Percentiles rank a stretch among this genome's conserved stretches.
Conservation (phyloP, 2,329 filamentous ascomycete genomes). For the Talaromyces sp. region DNA sequence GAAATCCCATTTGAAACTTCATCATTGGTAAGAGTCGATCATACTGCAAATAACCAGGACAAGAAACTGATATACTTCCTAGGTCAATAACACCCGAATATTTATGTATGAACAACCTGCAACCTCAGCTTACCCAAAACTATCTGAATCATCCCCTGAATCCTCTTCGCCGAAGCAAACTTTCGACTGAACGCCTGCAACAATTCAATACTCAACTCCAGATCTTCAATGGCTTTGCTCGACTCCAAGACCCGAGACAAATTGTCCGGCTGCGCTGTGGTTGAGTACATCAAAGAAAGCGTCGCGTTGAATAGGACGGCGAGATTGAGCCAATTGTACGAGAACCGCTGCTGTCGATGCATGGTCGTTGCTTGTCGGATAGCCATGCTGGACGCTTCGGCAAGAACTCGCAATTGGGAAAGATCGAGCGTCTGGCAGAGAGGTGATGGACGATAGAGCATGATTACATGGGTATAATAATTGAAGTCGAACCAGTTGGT, state of each 20-base stretch:
- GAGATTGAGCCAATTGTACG: conserved; percentile 45
- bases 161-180: conserved; percentile 25
- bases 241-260: conserved; percentile 20
- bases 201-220: conserved; percentile 24
- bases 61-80: too few relatives aligned
- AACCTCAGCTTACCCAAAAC: conserved; percentile 10
- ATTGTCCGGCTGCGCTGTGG: conserved; percentile 38
- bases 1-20: not conserved
- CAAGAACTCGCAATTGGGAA: conserved; percentile 36
- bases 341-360: conserved; percentile 40
- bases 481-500: conserved; percentile 49
- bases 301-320: conserved; percentile 43
- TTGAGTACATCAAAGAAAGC: conserved; percentile 44
- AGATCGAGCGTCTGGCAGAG: conserved; percentile 39
- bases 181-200: conserved; percentile 25
- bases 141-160: conserved; percentile 23
- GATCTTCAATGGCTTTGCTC: conserved; percentile 21
- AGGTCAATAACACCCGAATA: too few relatives aligned
- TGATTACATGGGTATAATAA: conserved; percentile 46
- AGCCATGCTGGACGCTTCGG: conserved; percentile 42
- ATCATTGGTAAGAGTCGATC: not conserved
- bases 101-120: conserved; percentile 7
- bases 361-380: conserved; percentile 42
- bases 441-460: conserved; percentile 47
- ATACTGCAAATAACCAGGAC: too few relatives aligned